Evolutionary conservation across 2,329 filamentous ascomycete genomes (phyloP).

Genomic region (Penicillium sp.): DNA sequence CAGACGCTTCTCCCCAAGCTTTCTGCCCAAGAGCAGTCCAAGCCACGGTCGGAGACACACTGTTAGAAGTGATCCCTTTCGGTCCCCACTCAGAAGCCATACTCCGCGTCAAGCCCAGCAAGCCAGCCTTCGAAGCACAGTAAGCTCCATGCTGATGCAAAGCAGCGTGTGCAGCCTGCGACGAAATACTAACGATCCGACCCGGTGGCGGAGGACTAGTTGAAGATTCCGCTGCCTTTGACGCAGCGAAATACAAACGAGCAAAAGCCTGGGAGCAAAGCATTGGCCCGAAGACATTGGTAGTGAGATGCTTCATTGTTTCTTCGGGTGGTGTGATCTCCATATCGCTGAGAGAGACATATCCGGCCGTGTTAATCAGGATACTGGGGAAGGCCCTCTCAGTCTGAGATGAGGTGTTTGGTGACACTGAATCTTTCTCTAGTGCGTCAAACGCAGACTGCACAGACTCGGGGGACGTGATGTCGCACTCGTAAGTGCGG

Average conservation of each 20-base stretch:
- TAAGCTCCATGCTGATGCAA: constrained; percentile 49
- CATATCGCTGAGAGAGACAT: constrained; percentile 48
- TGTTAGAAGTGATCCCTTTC: constrained; percentile 49
- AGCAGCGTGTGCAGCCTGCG: constrained; percentile 49
- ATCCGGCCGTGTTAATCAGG: constrained; percentile 46
- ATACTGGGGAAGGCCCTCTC: constrained; percentile 39
- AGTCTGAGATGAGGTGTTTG: constrained; percentile 1
- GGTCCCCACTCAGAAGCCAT: constrained; percentile 51
- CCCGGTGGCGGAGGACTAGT: constrained; percentile 33
- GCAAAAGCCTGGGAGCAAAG: constrained; percentile 50
- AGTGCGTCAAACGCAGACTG: constrained; percentile 43
- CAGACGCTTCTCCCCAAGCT: constrained; percentile 39
- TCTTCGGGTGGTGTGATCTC: constrained; percentile 46
- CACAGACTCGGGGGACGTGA: constrained; percentile 50
- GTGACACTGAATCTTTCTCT: constrained; percentile 23
- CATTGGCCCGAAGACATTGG: constrained; percentile 48
- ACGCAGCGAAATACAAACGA: constrained; percentile 38
- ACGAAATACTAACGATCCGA: constrained; percentile 49
- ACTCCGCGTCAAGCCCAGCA: constrained; percentile 46
- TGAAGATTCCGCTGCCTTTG: constrained; percentile 17
- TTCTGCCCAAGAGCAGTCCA: constrained; percentile 49
- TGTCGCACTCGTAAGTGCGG: constrained; percentile 46
- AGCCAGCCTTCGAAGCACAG: constrained; percentile 49
- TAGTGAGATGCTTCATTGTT: constrained; percentile 43
- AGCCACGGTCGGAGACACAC: constrained; percentile 47